These are phyloP conservation scores for Aspergillus phoenicis DNA, from an alignment of 2,329 filamentous ascomycete species.

Conservation along the genomic window DNA sequence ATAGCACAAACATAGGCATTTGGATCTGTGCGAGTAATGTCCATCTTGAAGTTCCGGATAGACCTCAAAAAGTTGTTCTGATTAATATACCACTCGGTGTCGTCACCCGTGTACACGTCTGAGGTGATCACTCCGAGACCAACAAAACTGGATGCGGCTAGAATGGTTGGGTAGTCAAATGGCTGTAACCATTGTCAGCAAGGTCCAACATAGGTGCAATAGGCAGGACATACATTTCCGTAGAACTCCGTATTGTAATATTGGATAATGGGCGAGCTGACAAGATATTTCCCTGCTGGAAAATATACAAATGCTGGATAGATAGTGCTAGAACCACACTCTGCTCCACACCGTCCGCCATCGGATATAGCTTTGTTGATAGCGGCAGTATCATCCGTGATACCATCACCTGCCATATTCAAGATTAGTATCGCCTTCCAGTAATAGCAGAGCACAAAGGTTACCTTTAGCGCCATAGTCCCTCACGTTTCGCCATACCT, in stretches of 20 bases:
- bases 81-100: neutral
- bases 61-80: constrained; percentile 27
- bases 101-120: constrained; percentile 24
- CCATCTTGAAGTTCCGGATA: constrained; percentile 28
- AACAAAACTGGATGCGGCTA: constrained; percentile 26
- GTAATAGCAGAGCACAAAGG: no score
- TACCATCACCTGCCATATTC: neutral
- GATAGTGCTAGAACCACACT: constrained; percentile 74
- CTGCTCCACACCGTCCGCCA: constrained; percentile 72
- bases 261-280: constrained; percentile 26
- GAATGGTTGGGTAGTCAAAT: constrained; percentile 21
- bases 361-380: constrained; percentile 75
- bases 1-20: constrained; percentile 50
- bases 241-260: constrained; percentile 29
- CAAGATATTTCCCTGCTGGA: constrained; percentile 54
- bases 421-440: no score
- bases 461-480: no score
- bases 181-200: no score
- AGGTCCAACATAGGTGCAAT: neutral
- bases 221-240: constrained; percentile 19
- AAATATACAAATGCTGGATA: constrained; percentile 80
- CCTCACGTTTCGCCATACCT: no score
- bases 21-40: constrained; percentile 20
- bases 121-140: constrained; percentile 27
- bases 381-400: constrained; percentile 67